phyloP scores from a whole-genome alignment of 2,329 filamentous ascomycete genomes.

The Sporothrix mexicana region DNA sequence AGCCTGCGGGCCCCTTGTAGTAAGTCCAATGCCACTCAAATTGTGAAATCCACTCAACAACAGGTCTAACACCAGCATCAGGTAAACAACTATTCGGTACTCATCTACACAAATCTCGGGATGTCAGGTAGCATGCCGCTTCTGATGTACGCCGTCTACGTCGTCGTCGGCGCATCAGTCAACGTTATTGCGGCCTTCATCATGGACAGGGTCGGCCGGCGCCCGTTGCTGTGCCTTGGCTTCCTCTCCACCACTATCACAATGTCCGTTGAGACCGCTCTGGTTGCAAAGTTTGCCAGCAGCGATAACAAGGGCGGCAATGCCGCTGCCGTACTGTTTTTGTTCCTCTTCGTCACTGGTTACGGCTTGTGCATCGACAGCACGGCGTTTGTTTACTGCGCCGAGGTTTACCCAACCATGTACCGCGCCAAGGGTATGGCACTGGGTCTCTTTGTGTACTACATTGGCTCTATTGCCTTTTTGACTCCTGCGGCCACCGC shows the following conservation, averaged over 20 bases:
- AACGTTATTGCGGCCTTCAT: slow-evolving; percentile 30
- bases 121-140: slow-evolving; percentile 31
- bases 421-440: slow-evolving; percentile 33
- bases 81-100: slow-evolving; percentile 28
- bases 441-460: slow-evolving; percentile 28
- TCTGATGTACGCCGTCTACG: slow-evolving; percentile 32
- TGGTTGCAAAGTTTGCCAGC: slow-evolving; percentile 31
- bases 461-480: slow-evolving; percentile 37
- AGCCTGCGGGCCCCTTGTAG: slow-evolving; percentile 26
- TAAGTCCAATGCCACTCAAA: too few relatives aligned
- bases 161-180: slow-evolving; percentile 27
- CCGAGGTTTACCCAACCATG: slow-evolving; percentile 32
- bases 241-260: slow-evolving; percentile 30
- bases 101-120: slow-evolving; percentile 29
- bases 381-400: slow-evolving; percentile 33
- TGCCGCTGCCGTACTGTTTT: slow-evolving; percentile 30
- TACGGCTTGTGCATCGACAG: slow-evolving; percentile 31
- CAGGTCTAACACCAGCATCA: neutral
- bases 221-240: slow-evolving; percentile 27
- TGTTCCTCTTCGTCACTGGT: slow-evolving; percentile 31
- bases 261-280: slow-evolving; percentile 31
- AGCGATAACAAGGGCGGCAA: slow-evolving; percentile 30
- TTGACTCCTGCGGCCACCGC: slow-evolving; percentile 35
- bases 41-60: slow-evolving; percentile 23
- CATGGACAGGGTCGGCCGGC: slow-evolving; percentile 33